phyloP scores from a whole-genome alignment of 164 flowering plant species.

The Annona squamosa region DNA sequence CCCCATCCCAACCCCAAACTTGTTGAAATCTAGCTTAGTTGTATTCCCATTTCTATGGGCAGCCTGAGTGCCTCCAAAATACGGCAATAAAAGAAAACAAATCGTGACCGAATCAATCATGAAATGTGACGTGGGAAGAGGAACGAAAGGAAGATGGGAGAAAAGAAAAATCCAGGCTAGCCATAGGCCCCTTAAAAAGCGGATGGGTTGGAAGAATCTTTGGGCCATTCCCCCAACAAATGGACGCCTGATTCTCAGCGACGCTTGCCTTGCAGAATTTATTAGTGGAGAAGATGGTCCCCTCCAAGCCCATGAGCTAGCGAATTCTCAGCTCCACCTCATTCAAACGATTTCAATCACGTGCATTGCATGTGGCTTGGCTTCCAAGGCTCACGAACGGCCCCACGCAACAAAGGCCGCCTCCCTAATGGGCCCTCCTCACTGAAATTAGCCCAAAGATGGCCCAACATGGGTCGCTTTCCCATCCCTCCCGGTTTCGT shows the following conservation, averaged over 20 bases:
- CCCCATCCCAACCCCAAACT: too few relatives aligned
- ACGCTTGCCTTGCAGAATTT: neutral
- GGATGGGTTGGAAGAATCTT: neutral
- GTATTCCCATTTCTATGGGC: too few relatives aligned
- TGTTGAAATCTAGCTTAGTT: too few relatives aligned
- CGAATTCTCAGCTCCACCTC: neutral
- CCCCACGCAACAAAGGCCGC: neutral
- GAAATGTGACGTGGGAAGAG: too few relatives aligned
- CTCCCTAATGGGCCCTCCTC: neutral
- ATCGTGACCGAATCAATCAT: too few relatives aligned
- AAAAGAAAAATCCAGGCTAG: neutral
- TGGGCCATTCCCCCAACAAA: neutral
- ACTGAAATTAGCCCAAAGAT: neutral
- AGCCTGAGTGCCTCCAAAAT: too few relatives aligned
- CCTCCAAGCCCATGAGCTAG: neutral
- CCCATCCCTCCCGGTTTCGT: neutral
- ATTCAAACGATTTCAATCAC: constrained; percentile 1
- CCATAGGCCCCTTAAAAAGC: neutral
- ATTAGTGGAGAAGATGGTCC: neutral
- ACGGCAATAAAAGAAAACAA: too few relatives aligned
- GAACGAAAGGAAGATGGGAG: too few relatives aligned
- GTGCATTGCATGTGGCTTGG: neutral
- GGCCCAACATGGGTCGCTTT: neutral
- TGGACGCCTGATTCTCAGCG: neutral
- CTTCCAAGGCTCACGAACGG: neutral